Percentiles rank a stretch among this genome's conserved stretches.
These are phyloP conservation scores for Flaveria linearis DNA, from an alignment of 129 eudicot genomes.

Conservation along the genomic window DNA sequence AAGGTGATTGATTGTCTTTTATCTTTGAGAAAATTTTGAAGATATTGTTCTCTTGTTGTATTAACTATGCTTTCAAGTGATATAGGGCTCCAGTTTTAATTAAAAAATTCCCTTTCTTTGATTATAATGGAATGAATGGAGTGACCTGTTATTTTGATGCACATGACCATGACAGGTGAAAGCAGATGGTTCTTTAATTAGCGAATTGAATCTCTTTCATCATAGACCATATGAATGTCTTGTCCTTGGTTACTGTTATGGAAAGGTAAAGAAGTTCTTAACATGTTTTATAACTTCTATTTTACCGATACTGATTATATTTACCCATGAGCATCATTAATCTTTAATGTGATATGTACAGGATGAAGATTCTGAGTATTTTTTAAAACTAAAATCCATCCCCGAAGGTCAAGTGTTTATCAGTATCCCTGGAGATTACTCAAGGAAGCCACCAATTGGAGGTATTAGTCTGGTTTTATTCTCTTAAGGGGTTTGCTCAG, in stretches of 20 bases:
- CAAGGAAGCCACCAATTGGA: conserved; percentile 94
- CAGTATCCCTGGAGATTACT: conserved; percentile 90
- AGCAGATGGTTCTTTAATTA: conserved; percentile 74
- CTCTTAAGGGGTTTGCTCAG: not conserved
- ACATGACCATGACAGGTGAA: conserved; percentile 59
- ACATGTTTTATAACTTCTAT: not conserved
- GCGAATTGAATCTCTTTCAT: conserved; percentile 91
- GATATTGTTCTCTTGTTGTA: not conserved
- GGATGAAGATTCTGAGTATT: conserved; percentile 48
- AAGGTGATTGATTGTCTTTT: conserved; percentile 48
- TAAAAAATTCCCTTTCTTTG: not conserved
- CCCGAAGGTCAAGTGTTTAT: conserved; percentile 68
- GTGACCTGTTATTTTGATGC: not conserved
- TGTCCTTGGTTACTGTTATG: conserved; percentile 62
- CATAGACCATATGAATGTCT: conserved; percentile 97
- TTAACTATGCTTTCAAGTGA: not conserved
- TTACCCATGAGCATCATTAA: too few relatives aligned
- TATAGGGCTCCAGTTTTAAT: not conserved
- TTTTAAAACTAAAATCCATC: conserved; percentile 40
- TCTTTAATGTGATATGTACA: conserved; percentile 22
- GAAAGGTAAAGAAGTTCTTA: conserved; percentile 44
- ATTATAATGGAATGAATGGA: not conserved
- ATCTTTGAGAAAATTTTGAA: not conserved
- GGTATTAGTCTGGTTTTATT: conserved; percentile 44
- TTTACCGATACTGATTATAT: not conserved